Percentiles rank a stretch among this genome's conserved stretches.
Evolutionary conservation across 2,329 filamentous ascomycete species (phyloP).

Genomic region (Calonectria hawksworthii): DNA sequence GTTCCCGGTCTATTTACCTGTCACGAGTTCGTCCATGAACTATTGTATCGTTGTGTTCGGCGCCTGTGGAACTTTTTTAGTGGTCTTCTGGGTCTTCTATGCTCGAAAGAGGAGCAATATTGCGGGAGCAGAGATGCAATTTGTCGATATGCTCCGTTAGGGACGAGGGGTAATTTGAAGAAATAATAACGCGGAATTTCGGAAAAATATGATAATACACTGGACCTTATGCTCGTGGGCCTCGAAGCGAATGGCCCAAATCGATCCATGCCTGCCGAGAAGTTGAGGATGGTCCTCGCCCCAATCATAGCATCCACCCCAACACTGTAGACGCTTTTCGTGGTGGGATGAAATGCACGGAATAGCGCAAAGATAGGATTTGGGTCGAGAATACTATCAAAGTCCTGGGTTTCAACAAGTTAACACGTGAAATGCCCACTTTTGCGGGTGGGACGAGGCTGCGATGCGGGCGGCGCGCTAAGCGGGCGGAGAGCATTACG

Average conservation of each 20-base stretch:
- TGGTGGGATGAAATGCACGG: not conserved
- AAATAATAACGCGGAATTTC: not conserved
- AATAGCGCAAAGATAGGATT: not conserved
- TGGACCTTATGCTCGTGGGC: not conserved
- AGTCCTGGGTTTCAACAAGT: not conserved
- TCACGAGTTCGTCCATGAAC: not conserved
- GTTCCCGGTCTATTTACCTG: not conserved
- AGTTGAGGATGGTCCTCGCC: not conserved
- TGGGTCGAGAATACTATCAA: not conserved
- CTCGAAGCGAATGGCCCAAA: not conserved
- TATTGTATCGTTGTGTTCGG: constrained; percentile 1
- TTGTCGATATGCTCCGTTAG: constrained; percentile 2
- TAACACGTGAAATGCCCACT: not conserved
- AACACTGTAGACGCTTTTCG: not conserved
- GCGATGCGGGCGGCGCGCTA: not conserved
- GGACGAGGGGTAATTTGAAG: not conserved
- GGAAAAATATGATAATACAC: not conserved
- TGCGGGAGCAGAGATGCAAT: not conserved
- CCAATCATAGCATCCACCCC: not conserved
- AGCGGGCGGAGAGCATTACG: not conserved
- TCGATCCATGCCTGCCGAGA: not conserved
- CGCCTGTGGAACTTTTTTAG: not conserved
- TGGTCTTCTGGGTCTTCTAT: not conserved
- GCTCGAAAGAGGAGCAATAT: not conserved
- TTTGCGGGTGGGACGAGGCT: not conserved